A percentile compares a stretch with the other conserved stretches of the same genome.
phyloP scores from a whole-genome alignment of 2,329 filamentous ascomycete genomes.

The Talaromyces atroroseus region DNA sequence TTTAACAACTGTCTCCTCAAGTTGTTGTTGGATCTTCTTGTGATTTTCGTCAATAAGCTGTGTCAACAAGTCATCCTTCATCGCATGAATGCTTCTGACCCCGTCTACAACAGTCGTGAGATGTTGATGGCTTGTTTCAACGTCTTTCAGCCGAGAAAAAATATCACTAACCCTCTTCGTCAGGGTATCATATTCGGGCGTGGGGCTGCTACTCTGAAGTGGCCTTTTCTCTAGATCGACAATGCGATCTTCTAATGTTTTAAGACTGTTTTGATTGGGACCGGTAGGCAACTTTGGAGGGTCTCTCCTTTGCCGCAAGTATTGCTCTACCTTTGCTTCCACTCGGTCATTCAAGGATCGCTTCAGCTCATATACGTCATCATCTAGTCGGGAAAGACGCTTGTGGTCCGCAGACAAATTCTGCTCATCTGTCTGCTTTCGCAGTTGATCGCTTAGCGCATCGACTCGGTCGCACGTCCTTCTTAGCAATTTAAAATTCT shows the following conservation, averaged over 20 bases:
- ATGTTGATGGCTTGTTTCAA: neutral
- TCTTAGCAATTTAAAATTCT: neutral
- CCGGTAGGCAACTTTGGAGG: neutral
- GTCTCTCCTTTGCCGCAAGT: neutral
- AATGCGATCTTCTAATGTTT: constrained; percentile 3
- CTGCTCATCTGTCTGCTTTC: neutral
- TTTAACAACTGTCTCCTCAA: constrained; percentile 6
- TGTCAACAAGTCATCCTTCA: constrained; percentile 21
- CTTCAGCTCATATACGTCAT: neutral
- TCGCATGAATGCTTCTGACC: constrained; percentile 15
- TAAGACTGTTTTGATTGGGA: neutral
- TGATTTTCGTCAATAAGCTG: constrained; percentile 18
- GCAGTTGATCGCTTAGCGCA: neutral
- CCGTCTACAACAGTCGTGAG: constrained; percentile 1
- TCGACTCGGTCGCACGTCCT: neutral
- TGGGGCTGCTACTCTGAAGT: neutral
- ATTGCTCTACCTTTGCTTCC: neutral
- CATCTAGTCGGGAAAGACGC: neutral
- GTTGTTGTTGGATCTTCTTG: constrained; percentile 1
- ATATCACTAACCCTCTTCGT: neutral
- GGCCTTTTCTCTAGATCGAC: neutral
- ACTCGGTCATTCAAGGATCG: neutral
- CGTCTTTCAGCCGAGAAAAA: neutral
- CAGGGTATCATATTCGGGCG: neutral
- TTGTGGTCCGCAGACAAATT: neutral